A percentile compares a stretch with the other conserved stretches of the same genome.
Conservation (phyloP, 306 rosid genomes). For the apple (Malus domestica) region ASM211411v1 NC_041800.1:15868001-15868500, state of each 20-base stretch:
- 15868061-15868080: constrained; percentile 95
- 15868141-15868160: constrained; percentile 66
- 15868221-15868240: constrained; percentile 74
- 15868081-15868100: constrained; percentile 66
- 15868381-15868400: constrained; percentile 54
- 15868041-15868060: constrained; percentile 81
- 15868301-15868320: constrained; percentile 89
- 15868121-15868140: constrained; percentile 55
- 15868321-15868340: constrained; percentile 86
- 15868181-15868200: constrained; percentile 69
- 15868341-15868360: constrained; percentile 89
- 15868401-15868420: constrained; percentile 67
- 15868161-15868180: constrained; percentile 36
- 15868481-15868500: constrained; percentile 89
- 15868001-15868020: background rate
- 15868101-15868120: constrained; percentile 72
- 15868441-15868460: constrained; percentile 74
- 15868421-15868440: constrained; percentile 57
- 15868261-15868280: constrained; percentile 77
- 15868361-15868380: constrained; percentile 73
- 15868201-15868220: constrained; percentile 51
- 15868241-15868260: constrained; percentile 76
- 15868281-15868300: constrained; percentile 76
- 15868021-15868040: constrained; percentile 40
- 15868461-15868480: constrained; percentile 64